Base-by-base conservation (phyloP, 306 rosid species). In the Abrus precatorius region DNA sequence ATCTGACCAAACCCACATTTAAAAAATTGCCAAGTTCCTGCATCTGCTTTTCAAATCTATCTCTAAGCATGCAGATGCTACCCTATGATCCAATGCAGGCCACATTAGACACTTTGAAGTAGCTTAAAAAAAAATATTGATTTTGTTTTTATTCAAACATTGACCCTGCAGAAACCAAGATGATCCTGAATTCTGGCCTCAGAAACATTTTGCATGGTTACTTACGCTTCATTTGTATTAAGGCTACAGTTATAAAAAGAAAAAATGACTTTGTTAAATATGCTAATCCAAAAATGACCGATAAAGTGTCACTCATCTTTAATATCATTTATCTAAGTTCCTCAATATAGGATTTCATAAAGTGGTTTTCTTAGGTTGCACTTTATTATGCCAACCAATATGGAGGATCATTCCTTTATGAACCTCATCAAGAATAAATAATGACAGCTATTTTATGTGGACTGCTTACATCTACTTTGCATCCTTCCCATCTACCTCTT, bases 211-310 rank as follows among this genome's bases (percentile, higher is more conserved):
- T 62, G 3, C 43, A 74, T 57, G 63, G 48, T 84, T 82, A 81
- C 70, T 69, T 86, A 88, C 41, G 76, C 75, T 89, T 86, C 80
- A 57, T 81, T 66, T 45, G 68, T 50, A 50, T 69, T 68, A 79
- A 52, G 27, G 85, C 85, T 76, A 49, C 53, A 78, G 86, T 83
- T 85, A 61, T 86, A 85, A 81, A 61, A 70, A 14, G 73, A 64
- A 88, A 76, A 76, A n/a, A 67, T 1, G 92, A 86, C 87, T 45
- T 4, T n/a, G 90, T 89, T 90, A 88, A 88, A 73, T 79, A 80
- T 83, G 56, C 85, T 84, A 80, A 82, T 85, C 82, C 55, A 70
- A 75, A 55, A 55, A 81, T 30, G 69, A 69, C 82, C 33, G 67
- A 20, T 78, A 50, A 56, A 30, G 49, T 55, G 60, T 61, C 30